Conservation (phyloP, 2,329 filamentous ascomycete species). For the Colletotrichum costaricense region DNA sequence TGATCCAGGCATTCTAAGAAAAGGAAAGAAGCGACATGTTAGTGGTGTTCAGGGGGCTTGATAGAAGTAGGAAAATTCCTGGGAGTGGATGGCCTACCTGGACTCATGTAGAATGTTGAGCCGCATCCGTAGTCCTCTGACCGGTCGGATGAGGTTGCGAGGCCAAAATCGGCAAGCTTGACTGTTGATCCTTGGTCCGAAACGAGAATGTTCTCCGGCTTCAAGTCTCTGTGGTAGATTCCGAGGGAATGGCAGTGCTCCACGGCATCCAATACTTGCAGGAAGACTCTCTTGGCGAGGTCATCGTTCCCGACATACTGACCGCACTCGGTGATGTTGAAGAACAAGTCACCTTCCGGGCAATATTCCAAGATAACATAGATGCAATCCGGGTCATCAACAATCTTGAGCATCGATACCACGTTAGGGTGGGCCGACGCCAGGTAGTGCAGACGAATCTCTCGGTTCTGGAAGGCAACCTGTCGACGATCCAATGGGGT, state of each 20-base stretch:
- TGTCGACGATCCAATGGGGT: constrained; percentile 84
- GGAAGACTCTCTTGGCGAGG: constrained; percentile 86
- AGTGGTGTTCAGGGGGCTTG: constrained; percentile 39
- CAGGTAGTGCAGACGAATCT: constrained; percentile 91
- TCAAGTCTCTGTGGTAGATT: constrained; percentile 97
- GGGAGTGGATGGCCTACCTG: constrained; percentile 73
- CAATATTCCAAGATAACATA: constrained; percentile 98
- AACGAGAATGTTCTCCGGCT: constrained; percentile 98
- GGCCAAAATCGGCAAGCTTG: constrained; percentile 96
- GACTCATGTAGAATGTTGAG: constrained; percentile 99
- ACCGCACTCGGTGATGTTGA: constrained; percentile 95
- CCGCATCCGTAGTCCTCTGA: constrained; percentile 98
- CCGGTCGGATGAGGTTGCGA: constrained; percentile 84
- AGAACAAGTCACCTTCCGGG: constrained; percentile 95
- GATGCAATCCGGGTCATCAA: constrained; percentile 91
- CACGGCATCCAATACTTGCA: constrained; percentile 96
- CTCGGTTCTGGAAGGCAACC: constrained; percentile 88
- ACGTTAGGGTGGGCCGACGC: constrained; percentile 93
- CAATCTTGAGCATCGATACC: constrained; percentile 92
- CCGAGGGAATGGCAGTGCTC: constrained; percentile 92
- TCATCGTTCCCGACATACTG: constrained; percentile 94
- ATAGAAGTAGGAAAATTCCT: constrained; percentile 39
- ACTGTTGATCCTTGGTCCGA: constrained; percentile 88
- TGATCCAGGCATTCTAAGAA: constrained; percentile 87
- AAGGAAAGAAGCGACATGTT: constrained; percentile 43